Conservation (phyloP, 495 filamentous ascomycete species). For the Neurospora pannonica region DNA sequence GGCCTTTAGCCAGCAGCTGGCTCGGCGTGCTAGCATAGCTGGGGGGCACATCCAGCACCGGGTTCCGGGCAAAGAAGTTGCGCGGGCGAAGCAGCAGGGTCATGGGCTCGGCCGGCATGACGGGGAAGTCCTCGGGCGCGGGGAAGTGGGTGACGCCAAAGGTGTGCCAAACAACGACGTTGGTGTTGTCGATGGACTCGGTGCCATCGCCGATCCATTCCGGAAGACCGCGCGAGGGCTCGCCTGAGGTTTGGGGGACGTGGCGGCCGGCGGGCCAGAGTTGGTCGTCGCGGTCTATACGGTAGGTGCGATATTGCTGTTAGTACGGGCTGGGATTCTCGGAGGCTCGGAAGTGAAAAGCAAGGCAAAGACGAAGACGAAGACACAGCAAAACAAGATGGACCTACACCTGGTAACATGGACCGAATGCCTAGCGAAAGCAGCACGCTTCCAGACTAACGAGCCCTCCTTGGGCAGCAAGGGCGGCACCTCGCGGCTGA, state of each 20-base stretch:
- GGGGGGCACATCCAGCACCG: slow-evolving; percentile 78
- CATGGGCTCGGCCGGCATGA: slow-evolving; percentile 86
- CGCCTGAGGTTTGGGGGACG: slow-evolving; percentile 86
- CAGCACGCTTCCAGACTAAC: slow-evolving; percentile 88
- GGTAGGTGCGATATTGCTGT: too few species aligned
- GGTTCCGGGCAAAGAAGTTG: slow-evolving; percentile 82
- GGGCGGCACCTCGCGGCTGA: slow-evolving; percentile 70
- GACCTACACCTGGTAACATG: slow-evolving; percentile 78
- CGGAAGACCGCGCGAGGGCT: slow-evolving; percentile 67
- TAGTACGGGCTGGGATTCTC: too few species aligned
- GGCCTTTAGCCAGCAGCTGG: slow-evolving; percentile 45
- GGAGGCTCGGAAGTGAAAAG: too few species aligned
- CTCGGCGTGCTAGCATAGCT: slow-evolving; percentile 67
- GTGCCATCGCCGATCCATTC: slow-evolving; percentile 75
- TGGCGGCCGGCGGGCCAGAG: slow-evolving; percentile 88
- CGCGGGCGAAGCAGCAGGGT: slow-evolving; percentile 72
- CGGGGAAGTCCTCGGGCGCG: slow-evolving; percentile 82
- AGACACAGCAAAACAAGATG: too few species aligned
- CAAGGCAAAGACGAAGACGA: too few species aligned
- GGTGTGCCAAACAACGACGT: slow-evolving; percentile 93
- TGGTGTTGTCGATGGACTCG: slow-evolving; percentile 68
- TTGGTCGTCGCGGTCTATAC: slow-evolving; percentile 68
- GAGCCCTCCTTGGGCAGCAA: slow-evolving; percentile 78
- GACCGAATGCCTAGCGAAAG: slow-evolving; percentile 84
- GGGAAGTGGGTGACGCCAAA: slow-evolving; percentile 93